phyloP scores from a whole-genome alignment of 2,329 filamentous ascomycete genomes.

The Fusarium falciforme region DNA sequence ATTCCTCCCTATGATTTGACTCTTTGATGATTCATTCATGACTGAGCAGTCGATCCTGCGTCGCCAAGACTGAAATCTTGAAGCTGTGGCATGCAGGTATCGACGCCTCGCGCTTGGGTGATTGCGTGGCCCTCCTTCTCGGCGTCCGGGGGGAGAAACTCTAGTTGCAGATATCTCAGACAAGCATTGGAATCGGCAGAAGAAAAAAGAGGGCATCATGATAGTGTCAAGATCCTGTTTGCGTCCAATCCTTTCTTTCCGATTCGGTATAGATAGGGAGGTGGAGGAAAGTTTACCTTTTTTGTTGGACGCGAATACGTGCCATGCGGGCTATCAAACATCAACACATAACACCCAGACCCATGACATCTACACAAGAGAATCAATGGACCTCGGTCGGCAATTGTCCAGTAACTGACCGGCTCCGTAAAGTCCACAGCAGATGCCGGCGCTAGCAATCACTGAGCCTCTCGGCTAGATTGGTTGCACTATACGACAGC shows the following conservation, averaged over 20 bases:
- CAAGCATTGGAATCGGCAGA: not conserved
- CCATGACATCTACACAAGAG: not conserved
- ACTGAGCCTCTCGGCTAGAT: not conserved
- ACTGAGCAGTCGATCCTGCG: constrained; percentile 18
- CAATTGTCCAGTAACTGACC: not conserved
- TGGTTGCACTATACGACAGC: not conserved
- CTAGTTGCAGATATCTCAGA: not conserved
- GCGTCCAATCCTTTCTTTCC: not conserved
- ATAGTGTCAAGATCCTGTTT: not conserved
- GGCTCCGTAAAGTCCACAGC: not conserved
- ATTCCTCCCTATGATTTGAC: not conserved
- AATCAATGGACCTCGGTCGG: not conserved
- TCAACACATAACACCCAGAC: not conserved
- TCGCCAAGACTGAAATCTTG: constrained; percentile 17
- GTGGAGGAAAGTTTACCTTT: not conserved
- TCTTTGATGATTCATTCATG: constrained; percentile 24
- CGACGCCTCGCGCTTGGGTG: constrained; percentile 22
- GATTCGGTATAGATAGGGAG: not conserved
- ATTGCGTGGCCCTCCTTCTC: constrained; percentile 34
- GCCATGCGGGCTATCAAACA: not conserved
- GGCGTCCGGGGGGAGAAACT: not conserved
- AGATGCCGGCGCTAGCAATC: not conserved
- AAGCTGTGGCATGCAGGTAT: constrained; percentile 17
- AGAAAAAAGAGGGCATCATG: not conserved
- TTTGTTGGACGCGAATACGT: not conserved